Base-by-base conservation (phyloP, 306 rosid species). In the Fragaria nilgerrensis region DNA sequence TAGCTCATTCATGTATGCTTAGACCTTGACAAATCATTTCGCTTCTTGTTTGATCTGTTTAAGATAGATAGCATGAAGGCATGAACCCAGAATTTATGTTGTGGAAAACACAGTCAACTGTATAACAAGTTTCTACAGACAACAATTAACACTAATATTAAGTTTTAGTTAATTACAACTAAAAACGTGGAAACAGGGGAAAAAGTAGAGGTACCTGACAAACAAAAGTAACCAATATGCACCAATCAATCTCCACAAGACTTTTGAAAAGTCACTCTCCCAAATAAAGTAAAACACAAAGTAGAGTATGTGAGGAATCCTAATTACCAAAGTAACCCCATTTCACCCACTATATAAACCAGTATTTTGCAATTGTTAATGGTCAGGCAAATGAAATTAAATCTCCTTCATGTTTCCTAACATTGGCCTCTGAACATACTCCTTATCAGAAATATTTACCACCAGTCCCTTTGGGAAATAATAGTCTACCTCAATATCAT, bases 371-470 rank as follows among this genome's bases (percentile, higher is more conserved):
- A 72, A 66, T 64, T 50, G 23, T 7, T 2, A 22, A 72, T 22
- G 82, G 70, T 82, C 85, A 73, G 72, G 81, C 82, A 82, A 81
- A 66, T 82, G 85, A 65, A 77, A 70, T 19, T 20, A 17, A 65
- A 48, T 39, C 74, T 37, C 36, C 81, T 22, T 49, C 75, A 23
- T 74, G 74, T 73, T 47, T 45, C 55, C 62, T 43, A 58, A 61
- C 63, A 75, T 49, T 63, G 53, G 69, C 70, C 68, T 77, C 27
- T 73, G 39, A 65, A 17, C 41, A 39, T 37, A 45, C 25, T 6
- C 59, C 76, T 62, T 48, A 27, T 73, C 36, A 49, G 47, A 69
- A 1, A 15, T 63, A 32, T 9, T 58, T 63, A 44, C 59, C 61
- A 34, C 71, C 9, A 64, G 50, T 22, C 29, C 71, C 20, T 79